Evolutionary conservation across 306 rosid genomes (phyloP).

Genomic region (Macrotyloma uniflorum): DNA sequence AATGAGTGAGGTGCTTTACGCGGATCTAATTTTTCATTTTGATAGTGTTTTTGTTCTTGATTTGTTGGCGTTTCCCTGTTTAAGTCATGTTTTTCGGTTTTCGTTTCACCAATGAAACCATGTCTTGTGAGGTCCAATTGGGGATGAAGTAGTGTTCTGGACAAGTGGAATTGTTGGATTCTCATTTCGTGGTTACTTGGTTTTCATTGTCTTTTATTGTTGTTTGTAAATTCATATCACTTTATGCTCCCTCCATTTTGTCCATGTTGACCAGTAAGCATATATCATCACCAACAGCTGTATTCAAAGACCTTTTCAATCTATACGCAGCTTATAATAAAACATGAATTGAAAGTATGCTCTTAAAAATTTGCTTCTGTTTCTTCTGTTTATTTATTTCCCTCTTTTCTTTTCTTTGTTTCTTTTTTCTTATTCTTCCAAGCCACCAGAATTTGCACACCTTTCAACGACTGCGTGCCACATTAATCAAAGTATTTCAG

Average conservation of each 20-base stretch:
- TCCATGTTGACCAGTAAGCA: not conserved
- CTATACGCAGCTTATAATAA: not conserved
- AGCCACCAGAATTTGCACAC: not conserved
- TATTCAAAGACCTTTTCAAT: not conserved
- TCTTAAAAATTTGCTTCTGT: not conserved
- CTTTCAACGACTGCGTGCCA: not conserved
- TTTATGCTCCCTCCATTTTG: conserved; percentile 20
- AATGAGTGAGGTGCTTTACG: conserved; percentile 21
- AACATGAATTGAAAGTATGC: not conserved
- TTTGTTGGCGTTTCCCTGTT: conserved; percentile 20
- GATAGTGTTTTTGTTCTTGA: conserved; percentile 21
- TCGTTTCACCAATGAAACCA: not conserved
- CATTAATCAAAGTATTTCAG: not conserved
- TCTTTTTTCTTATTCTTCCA: not conserved
- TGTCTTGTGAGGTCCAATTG: not conserved
- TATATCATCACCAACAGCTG: not conserved
- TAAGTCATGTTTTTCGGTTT: not conserved
- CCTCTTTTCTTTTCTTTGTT: no score
- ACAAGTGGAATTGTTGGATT: conserved; percentile 10
- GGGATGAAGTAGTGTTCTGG: not conserved
- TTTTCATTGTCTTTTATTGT: conserved; percentile 3
- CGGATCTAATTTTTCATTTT: conserved; percentile 5
- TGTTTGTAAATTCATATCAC: conserved; percentile 9
- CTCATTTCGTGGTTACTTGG: conserved; percentile 20
- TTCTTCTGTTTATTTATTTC: not conserved